Base-by-base conservation (phyloP, 2,329 filamentous ascomycete species). In the Curvularia sp. region DNA sequence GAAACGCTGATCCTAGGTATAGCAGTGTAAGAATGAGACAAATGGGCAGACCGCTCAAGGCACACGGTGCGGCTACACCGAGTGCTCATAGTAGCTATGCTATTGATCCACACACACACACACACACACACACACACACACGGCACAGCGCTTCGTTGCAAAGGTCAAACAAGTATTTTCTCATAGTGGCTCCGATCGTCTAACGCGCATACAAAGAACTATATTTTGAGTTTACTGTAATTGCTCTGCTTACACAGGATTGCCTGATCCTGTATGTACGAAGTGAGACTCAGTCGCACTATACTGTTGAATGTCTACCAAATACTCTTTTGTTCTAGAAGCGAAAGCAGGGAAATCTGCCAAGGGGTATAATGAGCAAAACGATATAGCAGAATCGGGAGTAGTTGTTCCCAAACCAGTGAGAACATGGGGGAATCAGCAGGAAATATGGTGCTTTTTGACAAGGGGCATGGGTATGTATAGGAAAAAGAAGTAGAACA, bases 1-100 rank as follows among this genome's bases (percentile, higher is more conserved):
- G 63, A 69, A 69, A 70, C 66, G 56, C 43, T 60, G 42, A 67
- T 47, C 59, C 65, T 57, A 41, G 60, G 30, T 56, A 65, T 70
- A 68, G 50, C 59, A 68, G 55, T 59, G 53, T 43, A 52, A 43
- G 43, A 49, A 50, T 64, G 60, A 64, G 59, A 64, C 63, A 50
- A 53, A 56, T 36, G 55, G 36, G 43, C 39, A 55, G 23, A 42
- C 21, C 21, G 25, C 42, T 23, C 28, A 28, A 32, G 32, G 39
- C n/a, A 13, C 47, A 18, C 47, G 34, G 34, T 49, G 34, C 55
- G 52, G 39, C 49, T 41, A 48, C 47, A 18, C 47, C 54, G 13
- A 56, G 30, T 45, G 41, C 61, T 55, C 46, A 57, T 54, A 49
- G 43, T 21, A 42, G 41, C 38, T 21, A 46, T 42, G n/a, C 34